phyloP scores from a whole-genome alignment of 2,329 filamentous ascomycete genomes.

The Berkeleyomyces rouxiae region DNA sequence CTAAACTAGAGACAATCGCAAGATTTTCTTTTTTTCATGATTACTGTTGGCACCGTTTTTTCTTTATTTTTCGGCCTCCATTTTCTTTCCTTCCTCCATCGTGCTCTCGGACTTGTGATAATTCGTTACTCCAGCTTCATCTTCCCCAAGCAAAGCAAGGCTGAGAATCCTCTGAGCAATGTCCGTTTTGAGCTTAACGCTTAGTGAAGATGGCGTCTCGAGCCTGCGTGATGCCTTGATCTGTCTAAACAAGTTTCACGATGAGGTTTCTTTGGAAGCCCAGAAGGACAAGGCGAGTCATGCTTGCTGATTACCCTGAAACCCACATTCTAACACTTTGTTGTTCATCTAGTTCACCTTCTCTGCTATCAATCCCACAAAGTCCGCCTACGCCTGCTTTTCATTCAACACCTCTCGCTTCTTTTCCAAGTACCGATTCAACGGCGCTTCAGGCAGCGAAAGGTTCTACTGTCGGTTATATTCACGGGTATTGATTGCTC shows the following conservation, averaged over 20 bases:
- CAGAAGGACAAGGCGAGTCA: constrained; percentile 43
- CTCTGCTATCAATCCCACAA: constrained; percentile 63
- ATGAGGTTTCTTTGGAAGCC: constrained; percentile 61
- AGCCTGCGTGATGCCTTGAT: constrained; percentile 56
- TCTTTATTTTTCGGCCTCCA: not conserved
- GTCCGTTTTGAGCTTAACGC: constrained; percentile 53
- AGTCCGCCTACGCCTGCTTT: constrained; percentile 63
- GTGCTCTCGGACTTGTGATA: not conserved
- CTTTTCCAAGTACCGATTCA: constrained; percentile 56
- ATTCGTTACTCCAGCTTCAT: not conserved
- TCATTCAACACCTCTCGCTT: constrained; percentile 50
- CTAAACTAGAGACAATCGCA: not conserved
- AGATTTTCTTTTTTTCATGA: not conserved
- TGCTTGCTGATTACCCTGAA: not conserved
- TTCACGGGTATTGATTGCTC: constrained; percentile 38
- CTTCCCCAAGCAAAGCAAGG: not conserved
- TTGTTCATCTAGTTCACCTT: constrained; percentile 43
- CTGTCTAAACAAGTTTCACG: constrained; percentile 65
- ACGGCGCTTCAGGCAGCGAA: constrained; percentile 31
- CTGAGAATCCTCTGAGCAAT: constrained; percentile 22
- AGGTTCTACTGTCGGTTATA: constrained; percentile 62
- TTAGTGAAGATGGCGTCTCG: constrained; percentile 55
- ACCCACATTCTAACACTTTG: constrained; percentile 34
- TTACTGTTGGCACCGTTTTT: not conserved
- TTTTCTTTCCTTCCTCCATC: not conserved